phyloP scores from a whole-genome alignment of 768 basidiomycete species.

The Leccinum barrowsii region DNA sequence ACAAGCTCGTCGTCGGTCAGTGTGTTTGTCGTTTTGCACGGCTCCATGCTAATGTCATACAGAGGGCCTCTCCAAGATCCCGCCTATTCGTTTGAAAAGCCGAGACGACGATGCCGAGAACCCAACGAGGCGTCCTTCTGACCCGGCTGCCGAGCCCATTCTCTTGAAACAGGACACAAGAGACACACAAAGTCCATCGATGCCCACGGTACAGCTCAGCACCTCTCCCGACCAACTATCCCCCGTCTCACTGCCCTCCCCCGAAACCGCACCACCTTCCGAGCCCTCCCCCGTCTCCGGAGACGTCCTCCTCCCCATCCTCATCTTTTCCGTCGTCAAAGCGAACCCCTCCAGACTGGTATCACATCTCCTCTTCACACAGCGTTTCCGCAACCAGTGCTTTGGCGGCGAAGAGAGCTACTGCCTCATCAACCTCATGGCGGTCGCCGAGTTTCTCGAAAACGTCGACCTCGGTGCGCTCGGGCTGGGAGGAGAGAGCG shows the following conservation, averaged over 20 bases:
- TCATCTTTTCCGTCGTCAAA: slow-evolving; percentile 93
- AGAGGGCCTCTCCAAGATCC: slow-evolving; percentile 76
- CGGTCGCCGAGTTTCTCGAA: slow-evolving; percentile 93
- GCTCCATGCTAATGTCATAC: slow-evolving; percentile 1
- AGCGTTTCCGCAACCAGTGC: slow-evolving; percentile 29
- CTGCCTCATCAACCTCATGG: slow-evolving; percentile 91
- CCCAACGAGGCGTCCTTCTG: background rate
- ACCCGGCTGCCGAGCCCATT: slow-evolving; percentile 1
- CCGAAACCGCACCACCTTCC: slow-evolving; percentile 11
- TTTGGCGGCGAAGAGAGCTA: slow-evolving; percentile 75
- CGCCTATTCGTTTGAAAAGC: slow-evolving; percentile 70
- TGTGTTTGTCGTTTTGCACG: background rate
- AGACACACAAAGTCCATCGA: slow-evolving; percentile 1
- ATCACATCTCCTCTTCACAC: slow-evolving; percentile 43
- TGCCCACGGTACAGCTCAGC: slow-evolving; percentile 8
- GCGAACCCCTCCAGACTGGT: slow-evolving; percentile 81
- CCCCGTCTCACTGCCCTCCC: slow-evolving; percentile 2
- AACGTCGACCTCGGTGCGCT: slow-evolving; percentile 83
- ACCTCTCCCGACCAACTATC: slow-evolving; percentile 1
- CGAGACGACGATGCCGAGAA: slow-evolving; percentile 36
- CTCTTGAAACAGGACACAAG: slow-evolving; percentile 2
- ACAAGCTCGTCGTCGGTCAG: slow-evolving; percentile 81
- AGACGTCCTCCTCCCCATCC: slow-evolving; percentile 86
- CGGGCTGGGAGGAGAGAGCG: slow-evolving; percentile 59
- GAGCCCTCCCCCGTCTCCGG: slow-evolving; percentile 62